Evolutionary conservation across 2,329 filamentous ascomycete species (phyloP).

Genomic region (Sporothrix luriei): DNA sequence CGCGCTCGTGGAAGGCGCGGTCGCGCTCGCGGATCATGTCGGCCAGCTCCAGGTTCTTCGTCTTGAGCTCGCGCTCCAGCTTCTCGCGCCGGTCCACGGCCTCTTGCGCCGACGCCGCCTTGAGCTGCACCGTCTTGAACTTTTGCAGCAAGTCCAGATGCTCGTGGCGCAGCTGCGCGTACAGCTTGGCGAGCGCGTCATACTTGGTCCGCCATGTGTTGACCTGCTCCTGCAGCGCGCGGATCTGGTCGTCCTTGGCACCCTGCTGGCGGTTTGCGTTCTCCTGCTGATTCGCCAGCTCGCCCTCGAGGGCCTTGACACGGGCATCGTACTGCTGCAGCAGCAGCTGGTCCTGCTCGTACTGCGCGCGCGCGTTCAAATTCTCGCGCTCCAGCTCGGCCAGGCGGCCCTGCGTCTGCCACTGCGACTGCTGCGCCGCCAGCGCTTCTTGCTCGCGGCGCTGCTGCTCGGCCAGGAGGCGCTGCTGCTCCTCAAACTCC

Average conservation of each 20-base stretch:
- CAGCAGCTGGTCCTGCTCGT: slow-evolving; percentile 96
- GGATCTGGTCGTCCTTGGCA: slow-evolving; percentile 93
- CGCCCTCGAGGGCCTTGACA: slow-evolving; percentile 88
- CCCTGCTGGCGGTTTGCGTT: slow-evolving; percentile 82
- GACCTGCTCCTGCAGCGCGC: slow-evolving; percentile 90
- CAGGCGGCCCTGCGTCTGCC: slow-evolving; percentile 93
- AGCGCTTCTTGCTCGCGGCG: slow-evolving; percentile 88
- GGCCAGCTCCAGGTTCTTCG: slow-evolving; percentile 96
- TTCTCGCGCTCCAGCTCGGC: slow-evolving; percentile 96
- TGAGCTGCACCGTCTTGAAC: slow-evolving; percentile 93
- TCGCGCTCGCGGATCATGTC: slow-evolving; percentile 98
- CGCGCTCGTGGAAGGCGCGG: slow-evolving; percentile 88
- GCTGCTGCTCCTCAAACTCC: slow-evolving; percentile 96
- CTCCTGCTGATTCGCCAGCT: slow-evolving; percentile 77
- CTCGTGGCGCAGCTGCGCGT: slow-evolving; percentile 92
- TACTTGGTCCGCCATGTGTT: slow-evolving; percentile 98
- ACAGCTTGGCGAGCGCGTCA: slow-evolving; percentile 92
- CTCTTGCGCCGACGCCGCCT: slow-evolving; percentile 95
- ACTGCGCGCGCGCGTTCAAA: slow-evolving; percentile 88
- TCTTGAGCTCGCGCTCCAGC: slow-evolving; percentile 96
- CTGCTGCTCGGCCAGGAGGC: slow-evolving; percentile 83
- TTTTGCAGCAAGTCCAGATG: slow-evolving; percentile 94
- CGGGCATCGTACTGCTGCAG: slow-evolving; percentile 94
- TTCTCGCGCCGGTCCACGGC: slow-evolving; percentile 94
- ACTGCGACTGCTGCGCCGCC: slow-evolving; percentile 82